These are phyloP conservation scores for Tulasnella sp. DNA, from an alignment of 768 basidiomycete genomes.

Conservation along the genomic window DNA sequence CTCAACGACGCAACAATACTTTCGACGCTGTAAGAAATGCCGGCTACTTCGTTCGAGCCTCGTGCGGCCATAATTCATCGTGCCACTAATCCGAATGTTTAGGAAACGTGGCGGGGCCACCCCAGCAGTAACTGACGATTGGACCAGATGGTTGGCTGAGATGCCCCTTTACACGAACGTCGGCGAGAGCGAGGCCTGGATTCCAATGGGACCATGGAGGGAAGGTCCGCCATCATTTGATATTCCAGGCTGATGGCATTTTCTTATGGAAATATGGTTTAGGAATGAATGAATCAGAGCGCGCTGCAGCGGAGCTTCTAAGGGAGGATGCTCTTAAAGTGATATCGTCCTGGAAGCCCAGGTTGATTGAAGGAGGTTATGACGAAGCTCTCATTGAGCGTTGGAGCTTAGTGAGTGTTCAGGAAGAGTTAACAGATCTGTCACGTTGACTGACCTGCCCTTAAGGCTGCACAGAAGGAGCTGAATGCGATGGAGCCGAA, in stretches of 20 bases:
- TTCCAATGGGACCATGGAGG: constrained; percentile 16
- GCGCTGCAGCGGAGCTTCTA: neutral
- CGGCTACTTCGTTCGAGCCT: neutral
- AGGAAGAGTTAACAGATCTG: neutral
- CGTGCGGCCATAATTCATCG: neutral
- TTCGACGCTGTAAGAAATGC: neutral
- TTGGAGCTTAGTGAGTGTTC: neutral
- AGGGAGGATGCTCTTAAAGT: neutral
- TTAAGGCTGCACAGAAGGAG: neutral
- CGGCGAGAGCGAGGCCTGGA: neutral
- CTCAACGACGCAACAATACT: neutral
- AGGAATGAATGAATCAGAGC: neutral
- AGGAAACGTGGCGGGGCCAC: neutral
- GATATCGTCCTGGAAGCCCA: neutral
- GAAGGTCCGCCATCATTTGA: neutral
- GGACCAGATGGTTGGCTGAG: neutral
- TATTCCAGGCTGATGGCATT: neutral
- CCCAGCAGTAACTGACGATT: neutral
- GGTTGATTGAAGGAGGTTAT: neutral
- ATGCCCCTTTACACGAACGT: constrained; percentile 8
- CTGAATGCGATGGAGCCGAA: neutral
- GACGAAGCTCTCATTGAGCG: neutral
- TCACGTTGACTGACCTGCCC: no score
- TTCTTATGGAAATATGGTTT: neutral
- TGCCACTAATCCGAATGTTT: neutral